A percentile compares a stretch with the other conserved stretches of the same genome.
Conservation (phyloP, 805 yeast genomes). For the Saturnispora halmiae region DNA sequence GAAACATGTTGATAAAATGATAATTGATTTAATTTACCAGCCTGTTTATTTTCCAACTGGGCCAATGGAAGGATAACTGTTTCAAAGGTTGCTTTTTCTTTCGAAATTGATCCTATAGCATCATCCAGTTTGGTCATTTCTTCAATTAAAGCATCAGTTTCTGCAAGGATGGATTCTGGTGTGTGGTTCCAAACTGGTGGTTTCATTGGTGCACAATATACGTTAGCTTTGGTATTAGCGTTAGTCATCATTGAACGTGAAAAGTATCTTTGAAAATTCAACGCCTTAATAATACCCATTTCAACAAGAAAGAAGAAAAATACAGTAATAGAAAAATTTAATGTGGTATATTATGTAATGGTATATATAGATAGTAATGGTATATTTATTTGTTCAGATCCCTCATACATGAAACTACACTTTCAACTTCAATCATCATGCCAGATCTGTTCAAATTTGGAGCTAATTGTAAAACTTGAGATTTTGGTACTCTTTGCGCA, state of each 20-base stretch:
- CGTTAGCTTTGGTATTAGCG: too few relatives aligned
- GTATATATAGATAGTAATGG: too few relatives aligned
- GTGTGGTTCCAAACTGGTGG: constrained; percentile 55
- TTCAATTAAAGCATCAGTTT: constrained; percentile 37
- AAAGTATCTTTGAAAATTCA: too few relatives aligned
- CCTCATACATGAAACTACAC: constrained; percentile 75
- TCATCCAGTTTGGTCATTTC: constrained; percentile 42
- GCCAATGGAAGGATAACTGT: constrained; percentile 47
- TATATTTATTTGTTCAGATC: constrained; percentile 60
- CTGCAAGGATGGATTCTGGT: constrained; percentile 36
- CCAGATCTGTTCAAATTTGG: constrained; percentile 73
- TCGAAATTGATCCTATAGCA: constrained; percentile 33
- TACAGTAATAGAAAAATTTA: too few relatives aligned
- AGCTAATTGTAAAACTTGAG: neutral
- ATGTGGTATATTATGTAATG: too few relatives aligned
- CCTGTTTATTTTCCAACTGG: constrained; percentile 40
- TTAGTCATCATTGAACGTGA: too few relatives aligned
- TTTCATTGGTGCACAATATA: too few relatives aligned
- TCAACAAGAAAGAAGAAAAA: too few relatives aligned
- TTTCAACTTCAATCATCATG: constrained; percentile 85
- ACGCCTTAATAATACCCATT: too few relatives aligned
- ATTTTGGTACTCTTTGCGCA: constrained; percentile 34
- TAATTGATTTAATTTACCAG: constrained; percentile 40
- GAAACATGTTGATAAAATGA: constrained; percentile 71
- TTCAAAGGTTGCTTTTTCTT: constrained; percentile 45